A percentile compares a stretch with the other conserved stretches of the same genome.
Evolutionary conservation across 106 monocot genomes (phyloP).

Genomic region (Dendrobium officinale): DNA sequence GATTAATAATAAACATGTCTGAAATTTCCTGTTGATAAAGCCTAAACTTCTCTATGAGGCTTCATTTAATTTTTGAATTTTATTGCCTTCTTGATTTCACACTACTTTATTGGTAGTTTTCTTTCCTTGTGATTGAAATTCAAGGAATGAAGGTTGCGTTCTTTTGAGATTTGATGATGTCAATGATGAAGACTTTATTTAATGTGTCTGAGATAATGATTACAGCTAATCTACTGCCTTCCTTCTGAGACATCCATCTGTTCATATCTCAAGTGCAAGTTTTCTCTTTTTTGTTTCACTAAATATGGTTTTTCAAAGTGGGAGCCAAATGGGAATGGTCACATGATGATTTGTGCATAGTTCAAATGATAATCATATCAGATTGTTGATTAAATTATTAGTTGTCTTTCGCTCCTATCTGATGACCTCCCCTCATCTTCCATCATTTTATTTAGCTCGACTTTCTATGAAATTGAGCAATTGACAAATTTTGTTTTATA

Average conservation of each 20-base stretch:
- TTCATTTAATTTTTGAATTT: not conserved
- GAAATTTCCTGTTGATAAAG: not conserved
- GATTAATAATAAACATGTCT: not conserved
- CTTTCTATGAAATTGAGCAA: too few species aligned
- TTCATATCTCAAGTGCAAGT: not conserved
- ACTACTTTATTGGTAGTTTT: not conserved
- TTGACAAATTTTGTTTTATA: too few species aligned
- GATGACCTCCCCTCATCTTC: not conserved
- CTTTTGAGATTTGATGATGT: not conserved
- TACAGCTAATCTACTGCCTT: not conserved
- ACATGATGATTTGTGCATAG: conserved; percentile 2
- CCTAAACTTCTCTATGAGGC: conserved; percentile 2
- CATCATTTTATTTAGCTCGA: too few species aligned
- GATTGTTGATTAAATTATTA: conserved; percentile 9
- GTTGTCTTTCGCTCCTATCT: not conserved
- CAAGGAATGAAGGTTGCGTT: not conserved
- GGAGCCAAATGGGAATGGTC: not conserved
- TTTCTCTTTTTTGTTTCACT: not conserved
- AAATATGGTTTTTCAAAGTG: too few species aligned
- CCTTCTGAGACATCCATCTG: not conserved
- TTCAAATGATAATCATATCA: not conserved
- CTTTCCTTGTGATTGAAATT: not conserved
- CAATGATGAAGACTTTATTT: not conserved
- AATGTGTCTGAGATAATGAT: not conserved
- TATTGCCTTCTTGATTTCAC: not conserved